phyloP scores from a whole-genome alignment of 2,329 filamentous ascomycete genomes.

The Cladosporium sp. region DNA sequence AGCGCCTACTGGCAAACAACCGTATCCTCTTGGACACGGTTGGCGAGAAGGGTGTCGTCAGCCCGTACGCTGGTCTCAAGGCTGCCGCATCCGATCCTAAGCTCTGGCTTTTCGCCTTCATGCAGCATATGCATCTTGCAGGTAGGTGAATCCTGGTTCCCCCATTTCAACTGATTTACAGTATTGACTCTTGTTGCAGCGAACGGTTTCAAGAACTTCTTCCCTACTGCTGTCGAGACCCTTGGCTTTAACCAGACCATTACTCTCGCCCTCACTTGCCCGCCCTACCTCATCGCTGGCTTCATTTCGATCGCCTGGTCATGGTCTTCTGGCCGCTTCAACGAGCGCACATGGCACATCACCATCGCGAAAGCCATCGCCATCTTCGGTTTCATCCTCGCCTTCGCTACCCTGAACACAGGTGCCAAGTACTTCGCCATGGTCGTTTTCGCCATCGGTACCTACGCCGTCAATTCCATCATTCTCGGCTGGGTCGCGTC shows the following conservation, averaged over 20 bases:
- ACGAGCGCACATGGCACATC: constrained; percentile 45
- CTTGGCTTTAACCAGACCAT: constrained; percentile 51
- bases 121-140: constrained; percentile 58
- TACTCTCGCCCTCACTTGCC: constrained; percentile 52
- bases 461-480: constrained; percentile 50
- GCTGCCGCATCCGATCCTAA: constrained; percentile 53
- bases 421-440: constrained; percentile 32
- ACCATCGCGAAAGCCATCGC: constrained; percentile 39
- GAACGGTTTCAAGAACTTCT: constrained; percentile 54
- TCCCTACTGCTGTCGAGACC: constrained; percentile 48
- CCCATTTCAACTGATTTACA: too few species aligned
- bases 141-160: constrained; percentile 22
- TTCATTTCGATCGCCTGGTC: constrained; percentile 35
- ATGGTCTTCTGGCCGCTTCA: constrained; percentile 40
- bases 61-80: constrained; percentile 50
- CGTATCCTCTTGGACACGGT: constrained; percentile 56
- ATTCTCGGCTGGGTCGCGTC: constrained; percentile 50
- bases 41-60: constrained; percentile 46
- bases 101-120: constrained; percentile 55
- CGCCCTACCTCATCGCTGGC: constrained; percentile 37
- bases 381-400: constrained; percentile 41
- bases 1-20: constrained; percentile 48
- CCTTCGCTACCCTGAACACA: constrained; percentile 39
- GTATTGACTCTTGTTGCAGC: constrained; percentile 41
- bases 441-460: constrained; percentile 31